phyloP scores from a whole-genome alignment of 805 yeast species.

The Nakazawaea ernobii region DNA sequence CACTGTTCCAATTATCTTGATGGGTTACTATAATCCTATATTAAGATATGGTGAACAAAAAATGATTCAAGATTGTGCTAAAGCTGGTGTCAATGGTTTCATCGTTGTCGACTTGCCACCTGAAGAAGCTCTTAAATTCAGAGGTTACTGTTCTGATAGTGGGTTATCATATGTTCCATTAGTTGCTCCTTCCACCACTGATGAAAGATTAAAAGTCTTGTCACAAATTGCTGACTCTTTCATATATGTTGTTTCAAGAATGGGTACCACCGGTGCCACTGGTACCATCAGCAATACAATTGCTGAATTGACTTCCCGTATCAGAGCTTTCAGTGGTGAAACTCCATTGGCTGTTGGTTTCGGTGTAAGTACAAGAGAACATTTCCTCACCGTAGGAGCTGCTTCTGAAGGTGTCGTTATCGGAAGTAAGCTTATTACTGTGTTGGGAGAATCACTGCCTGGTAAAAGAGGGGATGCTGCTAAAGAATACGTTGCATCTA shows the following conservation, averaged over 20 bases:
- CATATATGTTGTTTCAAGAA: conserved; percentile 92
- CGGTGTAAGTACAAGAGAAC: conserved; percentile 93
- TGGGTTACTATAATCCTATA: conserved; percentile 98
- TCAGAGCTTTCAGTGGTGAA: conserved; percentile 66
- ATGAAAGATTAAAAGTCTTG: conserved; percentile 73
- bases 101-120: conserved; percentile 96
- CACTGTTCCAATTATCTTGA: conserved; percentile 79
- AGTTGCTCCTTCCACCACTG: conserved; percentile 95
- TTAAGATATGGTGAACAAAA: conserved; percentile 83
- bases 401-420: conserved; percentile 94
- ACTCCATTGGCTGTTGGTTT: conserved; percentile 94
- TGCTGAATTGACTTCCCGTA: conserved; percentile 63
- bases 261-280: conserved; percentile 96
- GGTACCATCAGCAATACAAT: conserved; percentile 59
- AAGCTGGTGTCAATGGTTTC: conserved; percentile 93
- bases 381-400: conserved; percentile 71
- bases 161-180: conserved; percentile 87
- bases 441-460: conserved; percentile 57
- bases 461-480: conserved; percentile 63
- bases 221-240: conserved; percentile 90
- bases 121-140: conserved; percentile 88
- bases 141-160: conserved; percentile 59
- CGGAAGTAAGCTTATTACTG: conserved; percentile 77
- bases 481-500: conserved; percentile 58
- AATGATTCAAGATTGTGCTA: conserved; percentile 70